Evolutionary conservation across 106 monocot genomes (phyloP).

Genomic region (Xerophyta viscosa): DNA sequence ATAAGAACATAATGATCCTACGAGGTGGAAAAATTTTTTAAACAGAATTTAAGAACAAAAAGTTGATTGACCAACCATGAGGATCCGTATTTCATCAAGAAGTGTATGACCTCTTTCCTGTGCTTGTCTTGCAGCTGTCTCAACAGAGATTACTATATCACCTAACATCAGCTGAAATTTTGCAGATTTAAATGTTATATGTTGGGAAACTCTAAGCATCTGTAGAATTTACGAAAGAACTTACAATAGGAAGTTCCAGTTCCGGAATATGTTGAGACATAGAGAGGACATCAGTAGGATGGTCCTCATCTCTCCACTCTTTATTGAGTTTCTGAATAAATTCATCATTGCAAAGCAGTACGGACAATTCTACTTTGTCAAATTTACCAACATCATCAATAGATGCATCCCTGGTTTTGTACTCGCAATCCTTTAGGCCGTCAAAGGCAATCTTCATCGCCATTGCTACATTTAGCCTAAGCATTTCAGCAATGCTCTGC

Average conservation of each 20-base stretch:
- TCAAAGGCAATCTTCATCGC: constrained; percentile 92
- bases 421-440: constrained; percentile 54
- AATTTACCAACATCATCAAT: constrained; percentile 65
- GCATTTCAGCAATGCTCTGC: constrained; percentile 82
- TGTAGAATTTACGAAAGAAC: constrained; percentile 8
- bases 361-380: constrained; percentile 73
- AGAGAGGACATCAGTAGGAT: constrained; percentile 78
- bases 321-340: constrained; percentile 82
- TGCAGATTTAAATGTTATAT: too few species aligned
- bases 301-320: constrained; percentile 90
- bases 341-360: constrained; percentile 88
- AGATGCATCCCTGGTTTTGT: constrained; percentile 75
- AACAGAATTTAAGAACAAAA: not conserved
- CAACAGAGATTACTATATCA: constrained; percentile 89
- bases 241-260: constrained; percentile 83
- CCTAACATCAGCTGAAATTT: constrained; percentile 78
- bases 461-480: constrained; percentile 77
- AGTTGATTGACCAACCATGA: constrained; percentile 39
- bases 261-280: constrained; percentile 87
- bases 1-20: too few species aligned
- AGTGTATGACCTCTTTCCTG: constrained; percentile 78
- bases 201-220: too few species aligned
- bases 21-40: too few species aligned
- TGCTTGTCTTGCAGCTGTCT: constrained; percentile 92
- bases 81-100: constrained; percentile 89